Evolutionary conservation across 2,329 filamentous ascomycete species (phyloP).

Genomic region (Ceratocystis huliohia): DNA sequence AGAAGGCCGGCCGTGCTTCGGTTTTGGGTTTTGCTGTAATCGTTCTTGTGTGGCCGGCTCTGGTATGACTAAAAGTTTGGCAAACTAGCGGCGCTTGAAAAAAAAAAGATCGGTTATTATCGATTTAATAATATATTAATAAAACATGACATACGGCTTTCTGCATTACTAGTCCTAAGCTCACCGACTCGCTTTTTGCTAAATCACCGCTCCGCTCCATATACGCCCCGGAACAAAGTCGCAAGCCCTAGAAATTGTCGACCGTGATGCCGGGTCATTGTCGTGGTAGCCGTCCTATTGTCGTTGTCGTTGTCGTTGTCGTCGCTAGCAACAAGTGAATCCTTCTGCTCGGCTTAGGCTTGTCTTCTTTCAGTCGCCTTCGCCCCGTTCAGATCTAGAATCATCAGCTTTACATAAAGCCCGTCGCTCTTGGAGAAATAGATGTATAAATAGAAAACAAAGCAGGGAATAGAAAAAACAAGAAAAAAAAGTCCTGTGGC

Average conservation of each 20-base stretch:
- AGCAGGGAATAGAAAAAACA: not conserved
- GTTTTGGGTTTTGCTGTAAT: too few species aligned
- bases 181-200: not conserved
- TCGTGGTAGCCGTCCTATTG: not conserved
- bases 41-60: too few species aligned
- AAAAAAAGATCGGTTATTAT: too few species aligned
- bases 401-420: too few species aligned
- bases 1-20: too few species aligned
- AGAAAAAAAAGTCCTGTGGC: constrained; percentile 1
- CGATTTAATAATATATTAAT: too few species aligned
- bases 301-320: not conserved
- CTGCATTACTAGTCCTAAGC: not conserved
- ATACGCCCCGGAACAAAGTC: not conserved
- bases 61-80: too few species aligned
- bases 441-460: not conserved
- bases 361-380: not conserved
- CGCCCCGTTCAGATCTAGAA: not conserved
- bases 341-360: not conserved
- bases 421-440: not conserved
- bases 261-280: not conserved
- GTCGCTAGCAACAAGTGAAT: not conserved
- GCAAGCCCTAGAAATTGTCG: not conserved
- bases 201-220: too few species aligned
- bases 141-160: not conserved
- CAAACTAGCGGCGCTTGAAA: too few species aligned